phyloP scores from a whole-genome alignment of 202 grass and related monocot species.

The Carex sylvatica region DNA sequence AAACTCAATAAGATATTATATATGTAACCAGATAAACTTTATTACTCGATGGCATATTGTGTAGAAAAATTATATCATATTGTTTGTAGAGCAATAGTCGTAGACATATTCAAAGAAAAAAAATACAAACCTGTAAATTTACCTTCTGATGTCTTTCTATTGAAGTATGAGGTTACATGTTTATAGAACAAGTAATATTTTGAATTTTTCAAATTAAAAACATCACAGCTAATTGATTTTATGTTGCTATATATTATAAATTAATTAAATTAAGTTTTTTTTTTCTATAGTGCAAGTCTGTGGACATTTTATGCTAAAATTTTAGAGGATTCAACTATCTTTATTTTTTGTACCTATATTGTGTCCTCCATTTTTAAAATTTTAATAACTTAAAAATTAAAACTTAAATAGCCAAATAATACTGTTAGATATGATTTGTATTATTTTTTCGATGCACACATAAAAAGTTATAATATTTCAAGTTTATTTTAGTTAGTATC shows the following conservation, averaged over 20 bases:
- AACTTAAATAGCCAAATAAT: no score
- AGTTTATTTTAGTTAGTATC: no score
- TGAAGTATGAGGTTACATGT: background rate
- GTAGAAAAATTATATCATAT: background rate
- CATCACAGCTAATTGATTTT: background rate
- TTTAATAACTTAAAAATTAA: no score
- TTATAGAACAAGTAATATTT: background rate
- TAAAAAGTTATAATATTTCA: no score
- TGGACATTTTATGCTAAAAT: no score
- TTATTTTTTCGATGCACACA: no score
- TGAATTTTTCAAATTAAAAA: background rate
- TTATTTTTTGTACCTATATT: no score
- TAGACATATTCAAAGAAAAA: background rate
- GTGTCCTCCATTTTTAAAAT: no score
- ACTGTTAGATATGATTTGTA: no score
- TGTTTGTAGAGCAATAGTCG: no score
- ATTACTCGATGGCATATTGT: background rate
- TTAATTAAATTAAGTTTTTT: background rate
- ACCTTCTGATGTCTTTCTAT: background rate
- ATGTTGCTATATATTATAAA: background rate
- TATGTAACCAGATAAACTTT: background rate
- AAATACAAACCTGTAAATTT: background rate
- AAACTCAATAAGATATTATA: background rate
- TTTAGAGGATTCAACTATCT: no score
- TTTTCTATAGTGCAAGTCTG: background rate